Evolutionary conservation across 345 rosid genomes (phyloP), one percentile per base, ranked within the genome.

Genomic region (Bretschneidera sinensis): DNA sequence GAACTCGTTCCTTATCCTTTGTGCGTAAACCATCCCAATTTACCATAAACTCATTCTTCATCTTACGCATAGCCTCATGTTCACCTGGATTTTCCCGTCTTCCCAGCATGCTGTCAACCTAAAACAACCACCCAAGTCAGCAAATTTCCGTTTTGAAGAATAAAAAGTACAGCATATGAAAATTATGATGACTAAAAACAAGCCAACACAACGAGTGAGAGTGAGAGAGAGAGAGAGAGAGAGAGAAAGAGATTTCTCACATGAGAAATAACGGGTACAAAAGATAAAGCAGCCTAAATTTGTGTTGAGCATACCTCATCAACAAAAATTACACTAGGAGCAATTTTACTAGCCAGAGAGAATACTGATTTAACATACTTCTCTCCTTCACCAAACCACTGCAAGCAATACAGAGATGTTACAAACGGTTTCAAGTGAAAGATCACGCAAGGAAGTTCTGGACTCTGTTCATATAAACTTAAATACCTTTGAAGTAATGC

Each of bases 371-470:
- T 95, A 28, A 95, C 97, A 66, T 91, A 95, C 78, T 95, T 95
- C 74, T 95, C 99, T 45, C 97, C 99, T 81, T 95, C 97, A 65
- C 99, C 99, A 81, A 95, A 95, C 99, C 97, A 95, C 99, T 95
- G 89, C 81, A 88, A 57, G 19, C 9, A 60, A 64, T 28, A 65
- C 34, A 68, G 24, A 54, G 9, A 18, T 50, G 53, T 62, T 49
- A 43, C 55, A 63, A 47, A 48, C 17, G 14, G 53, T 25, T 18
- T 60, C 50, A 21, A 68, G 34, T 43, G n/a, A 28, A 23, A 54
- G 16, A 9, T 14, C 10, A 9, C 15, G 11, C 15, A 39, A 39
- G n/a, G n/a, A n/a, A n/a, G 11, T 9, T 13, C 10, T 39, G 33
- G 33, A 28, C 5, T 28, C 33, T 3, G 33, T 28, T 28, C 8